These are phyloP conservation scores for Entamoeba moshkovskii DNA, from an alignment of 208 protist species.

Conservation along the genomic window DNA sequence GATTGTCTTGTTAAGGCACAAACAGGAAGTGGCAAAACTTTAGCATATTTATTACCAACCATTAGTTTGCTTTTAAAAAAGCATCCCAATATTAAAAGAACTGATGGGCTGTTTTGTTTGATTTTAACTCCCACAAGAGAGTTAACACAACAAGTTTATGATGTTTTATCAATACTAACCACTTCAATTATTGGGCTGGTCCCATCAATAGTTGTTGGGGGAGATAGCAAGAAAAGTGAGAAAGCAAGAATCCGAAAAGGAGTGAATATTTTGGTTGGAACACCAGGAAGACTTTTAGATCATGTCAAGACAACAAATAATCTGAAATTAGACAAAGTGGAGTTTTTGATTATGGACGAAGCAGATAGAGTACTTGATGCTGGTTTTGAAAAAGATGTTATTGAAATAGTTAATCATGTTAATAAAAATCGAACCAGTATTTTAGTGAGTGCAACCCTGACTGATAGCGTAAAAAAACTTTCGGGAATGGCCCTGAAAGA, in stretches of 20 bases:
- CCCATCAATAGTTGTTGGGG: constrained; percentile 8
- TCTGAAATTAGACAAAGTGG: background rate
- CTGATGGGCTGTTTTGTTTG: background rate
- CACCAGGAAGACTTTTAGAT: constrained; percentile 32
- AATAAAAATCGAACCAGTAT: background rate
- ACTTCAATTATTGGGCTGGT: constrained; percentile 2
- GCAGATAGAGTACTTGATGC: constrained; percentile 21
- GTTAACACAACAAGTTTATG: constrained; percentile 51
- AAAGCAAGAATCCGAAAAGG: background rate
- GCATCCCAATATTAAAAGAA: background rate
- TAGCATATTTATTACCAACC: constrained; percentile 17
- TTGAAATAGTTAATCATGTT: background rate
- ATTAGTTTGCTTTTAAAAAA: background rate
- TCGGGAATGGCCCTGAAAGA: background rate
- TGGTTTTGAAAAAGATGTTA: background rate
- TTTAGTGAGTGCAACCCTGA: background rate
- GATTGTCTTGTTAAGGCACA: background rate
- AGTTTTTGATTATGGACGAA: constrained; percentile 32
- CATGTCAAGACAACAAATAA: constrained; percentile 11
- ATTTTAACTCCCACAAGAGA: background rate
- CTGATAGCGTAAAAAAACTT: background rate
- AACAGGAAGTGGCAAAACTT: constrained; percentile 24
- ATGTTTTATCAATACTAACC: constrained; percentile 38
- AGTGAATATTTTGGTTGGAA: constrained; percentile 23
- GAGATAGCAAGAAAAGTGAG: background rate